Evolutionary conservation across 2,329 filamentous ascomycete genomes (phyloP).

Genomic region (Chaetomium strumarium): DNA sequence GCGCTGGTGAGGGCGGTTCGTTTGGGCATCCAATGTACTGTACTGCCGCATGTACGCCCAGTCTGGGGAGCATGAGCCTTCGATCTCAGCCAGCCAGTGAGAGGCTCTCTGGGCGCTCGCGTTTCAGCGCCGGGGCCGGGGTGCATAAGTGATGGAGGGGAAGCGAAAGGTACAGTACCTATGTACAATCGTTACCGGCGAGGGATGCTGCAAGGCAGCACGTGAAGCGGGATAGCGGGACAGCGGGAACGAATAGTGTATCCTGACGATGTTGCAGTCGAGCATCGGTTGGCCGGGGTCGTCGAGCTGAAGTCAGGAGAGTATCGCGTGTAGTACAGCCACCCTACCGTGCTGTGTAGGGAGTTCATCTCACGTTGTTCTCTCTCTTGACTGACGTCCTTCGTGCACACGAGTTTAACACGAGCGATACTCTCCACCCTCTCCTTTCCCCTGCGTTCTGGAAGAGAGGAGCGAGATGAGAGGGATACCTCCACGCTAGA

Average conservation of each 20-base stretch:
- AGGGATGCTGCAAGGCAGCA: slow-evolving; percentile 14
- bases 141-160: slow-evolving; percentile 17
- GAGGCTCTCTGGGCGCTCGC: slow-evolving; percentile 14
- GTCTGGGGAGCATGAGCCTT: slow-evolving; percentile 18
- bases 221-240: slow-evolving; percentile 23
- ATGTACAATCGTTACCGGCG: slow-evolving; percentile 8
- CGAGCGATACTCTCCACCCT: neutral
- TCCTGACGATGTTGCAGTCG: slow-evolving; percentile 24
- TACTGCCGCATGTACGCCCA: neutral
- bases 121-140: slow-evolving; percentile 26
- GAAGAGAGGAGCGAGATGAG: slow-evolving; percentile 12
- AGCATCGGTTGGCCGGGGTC: slow-evolving; percentile 19
- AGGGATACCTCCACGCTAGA: slow-evolving; percentile 4
- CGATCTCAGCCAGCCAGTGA: slow-evolving; percentile 8
- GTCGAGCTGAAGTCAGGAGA: slow-evolving; percentile 6
- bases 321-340: slow-evolving; percentile 13
- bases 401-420: neutral
- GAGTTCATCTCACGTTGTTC: neutral
- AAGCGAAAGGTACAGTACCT: neutral
- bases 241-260: slow-evolving; percentile 20
- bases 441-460: neutral
- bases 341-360: no score
- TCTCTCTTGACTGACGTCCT: neutral
- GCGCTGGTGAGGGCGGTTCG: slow-evolving; percentile 15
- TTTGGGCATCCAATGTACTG: slow-evolving; percentile 15